Evolutionary conservation across 1,284 basidiomycete species (phyloP), one percentile per base, ranked within the genome.

Genomic region (Ceratorhiza oryzae-sativae): DNA sequence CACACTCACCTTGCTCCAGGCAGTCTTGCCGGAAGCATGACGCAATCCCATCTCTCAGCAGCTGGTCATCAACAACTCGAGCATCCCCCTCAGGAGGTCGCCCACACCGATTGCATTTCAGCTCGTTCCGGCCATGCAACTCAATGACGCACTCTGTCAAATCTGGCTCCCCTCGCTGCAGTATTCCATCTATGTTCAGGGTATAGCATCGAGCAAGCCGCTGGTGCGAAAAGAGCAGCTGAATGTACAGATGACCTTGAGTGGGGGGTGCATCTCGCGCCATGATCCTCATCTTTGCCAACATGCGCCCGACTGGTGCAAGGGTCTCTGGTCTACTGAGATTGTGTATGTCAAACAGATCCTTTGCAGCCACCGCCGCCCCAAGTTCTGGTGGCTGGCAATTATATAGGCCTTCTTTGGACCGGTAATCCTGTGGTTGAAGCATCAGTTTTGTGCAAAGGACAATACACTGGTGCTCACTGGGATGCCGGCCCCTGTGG

Each of bases 401-500:
- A 32, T 36, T 41, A 30, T 67, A 67, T 12, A 55, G 34, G 2
- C 63, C 63, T n/a, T 13, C 23, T n/a, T 20, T 49, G 12, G 63
- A 67, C 4, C 63, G 63, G 23, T 51, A 67, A 49, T 67, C 63
- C 63, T 67, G 36, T 39, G 46, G 9, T n/a, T 25, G 12, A 46
- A 25, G 46, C 4, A 1, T 51, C 46, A 48, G 61, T 36, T 12
- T n/a, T 15, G 25, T 23, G 18, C 8, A 8, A 58, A 9, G 5
- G 32, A 23, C 39, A 34, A 18, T 2, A 8, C 12, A 6, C n/a
- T 6, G 8, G 18, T 13, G 13, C 63, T 41, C 49, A 68, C 65
- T 39, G 65, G 65, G 56, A 68, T 68, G 20, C 65, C 65, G 25
- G 65, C 65, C 4, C 51, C 41, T 18, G 65, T 68, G 12, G 65